Conservation (phyloP, 495 filamentous ascomycete species). For the Friedmanniomyces endolithicus region DNA sequence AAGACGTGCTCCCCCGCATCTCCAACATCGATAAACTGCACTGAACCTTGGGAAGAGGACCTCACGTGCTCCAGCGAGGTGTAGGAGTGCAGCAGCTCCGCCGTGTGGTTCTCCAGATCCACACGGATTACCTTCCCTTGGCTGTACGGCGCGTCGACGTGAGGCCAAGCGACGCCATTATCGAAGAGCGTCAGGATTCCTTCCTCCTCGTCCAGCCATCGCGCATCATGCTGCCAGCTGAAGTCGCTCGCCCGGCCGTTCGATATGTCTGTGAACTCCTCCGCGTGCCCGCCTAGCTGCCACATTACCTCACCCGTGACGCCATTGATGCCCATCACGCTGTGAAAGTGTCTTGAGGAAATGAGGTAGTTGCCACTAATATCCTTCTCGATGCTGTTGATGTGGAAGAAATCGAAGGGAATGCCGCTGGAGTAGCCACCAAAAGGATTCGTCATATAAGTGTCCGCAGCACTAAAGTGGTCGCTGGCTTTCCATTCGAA, state of each 20-base stretch:
- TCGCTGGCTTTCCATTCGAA: constrained; percentile 34
- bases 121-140: constrained; percentile 16
- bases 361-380: constrained; percentile 21
- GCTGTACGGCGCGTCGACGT: constrained; percentile 18
- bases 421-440: constrained; percentile 6
- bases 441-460: constrained; percentile 3
- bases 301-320: constrained; percentile 18
- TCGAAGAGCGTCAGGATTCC: constrained; percentile 25
- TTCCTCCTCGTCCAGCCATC: no score
- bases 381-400: constrained; percentile 26
- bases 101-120: constrained; percentile 10
- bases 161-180: constrained; percentile 19
- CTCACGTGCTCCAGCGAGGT: constrained; percentile 13
- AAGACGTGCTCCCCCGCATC: constrained; percentile 12
- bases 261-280: constrained; percentile 13
- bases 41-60: constrained; percentile 22
- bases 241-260: constrained; percentile 17
- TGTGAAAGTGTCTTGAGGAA: constrained; percentile 18
- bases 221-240: constrained; percentile 23
- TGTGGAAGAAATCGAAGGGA: constrained; percentile 26
- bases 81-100: constrained; percentile 9
- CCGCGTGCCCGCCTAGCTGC: constrained; percentile 21
- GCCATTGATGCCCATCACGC: constrained; percentile 20
- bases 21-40: constrained; percentile 23
- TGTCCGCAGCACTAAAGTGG: constrained; percentile 25